These are phyloP conservation scores for Apiospora phragmitis DNA, from an alignment of 2,329 filamentous ascomycete species.

Conservation along the genomic window DNA sequence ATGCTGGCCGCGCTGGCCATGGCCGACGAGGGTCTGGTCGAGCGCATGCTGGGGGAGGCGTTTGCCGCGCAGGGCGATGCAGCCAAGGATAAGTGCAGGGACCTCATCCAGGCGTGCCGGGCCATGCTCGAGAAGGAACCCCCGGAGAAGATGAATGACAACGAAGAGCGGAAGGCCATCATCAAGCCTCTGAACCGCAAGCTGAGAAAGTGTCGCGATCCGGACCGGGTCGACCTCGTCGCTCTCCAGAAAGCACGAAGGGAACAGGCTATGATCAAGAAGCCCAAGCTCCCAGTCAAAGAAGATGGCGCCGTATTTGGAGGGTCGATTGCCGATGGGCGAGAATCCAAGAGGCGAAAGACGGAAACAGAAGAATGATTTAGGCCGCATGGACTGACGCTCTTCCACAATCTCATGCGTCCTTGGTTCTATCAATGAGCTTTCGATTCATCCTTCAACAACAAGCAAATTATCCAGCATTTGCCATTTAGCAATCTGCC, in stretches of 20 bases:
- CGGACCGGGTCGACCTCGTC: constrained; percentile 71
- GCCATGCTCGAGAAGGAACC: constrained; percentile 57
- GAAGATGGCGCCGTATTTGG: constrained; percentile 41
- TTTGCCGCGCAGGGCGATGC: constrained; percentile 32
- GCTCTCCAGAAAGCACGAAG: constrained; percentile 66
- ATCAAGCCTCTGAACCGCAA: constrained; percentile 66
- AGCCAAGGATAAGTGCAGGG: constrained; percentile 47
- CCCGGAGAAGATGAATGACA: constrained; percentile 52
- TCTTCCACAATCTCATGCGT: not conserved
- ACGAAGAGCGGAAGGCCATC: constrained; percentile 46
- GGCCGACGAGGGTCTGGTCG: constrained; percentile 66
- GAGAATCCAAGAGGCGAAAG: constrained; percentile 41
- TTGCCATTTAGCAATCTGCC: not conserved
- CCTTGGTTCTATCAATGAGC: not conserved
- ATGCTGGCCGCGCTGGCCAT: constrained; percentile 80
- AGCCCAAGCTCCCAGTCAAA: constrained; percentile 37
- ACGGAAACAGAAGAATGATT: constrained; percentile 1
- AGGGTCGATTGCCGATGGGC: constrained; percentile 26
- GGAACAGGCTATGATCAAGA: constrained; percentile 45
- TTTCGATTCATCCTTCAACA: not conserved
- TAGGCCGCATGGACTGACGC: not conserved
- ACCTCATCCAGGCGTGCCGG: constrained; percentile 50
- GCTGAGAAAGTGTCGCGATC: constrained; percentile 72
- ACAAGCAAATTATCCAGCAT: not conserved
- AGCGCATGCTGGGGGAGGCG: constrained; percentile 45